A percentile compares a stretch with the other conserved stretches of the same genome.
Conservation (phyloP, 345 rosid genomes). For the Ricinus communis region DNA sequence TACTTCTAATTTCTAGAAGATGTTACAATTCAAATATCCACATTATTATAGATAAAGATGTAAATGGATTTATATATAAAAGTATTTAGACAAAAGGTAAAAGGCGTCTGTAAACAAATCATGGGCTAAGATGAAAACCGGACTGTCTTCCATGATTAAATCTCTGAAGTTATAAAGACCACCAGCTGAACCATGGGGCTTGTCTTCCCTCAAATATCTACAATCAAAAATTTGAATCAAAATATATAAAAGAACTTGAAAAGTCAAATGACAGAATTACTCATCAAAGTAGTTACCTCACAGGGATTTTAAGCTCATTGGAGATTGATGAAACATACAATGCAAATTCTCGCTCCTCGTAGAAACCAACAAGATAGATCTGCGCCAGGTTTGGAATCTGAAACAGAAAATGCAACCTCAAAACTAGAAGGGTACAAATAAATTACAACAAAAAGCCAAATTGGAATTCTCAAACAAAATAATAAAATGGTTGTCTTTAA, state of each 20-base stretch:
- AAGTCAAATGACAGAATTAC: background rate
- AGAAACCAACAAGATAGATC: constrained; percentile 37
- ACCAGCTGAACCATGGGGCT: constrained; percentile 41
- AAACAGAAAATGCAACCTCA: constrained; percentile 12
- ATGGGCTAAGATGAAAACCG: constrained; percentile 19
- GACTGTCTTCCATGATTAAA: constrained; percentile 32
- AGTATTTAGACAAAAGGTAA: background rate
- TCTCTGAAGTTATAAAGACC: constrained; percentile 36
- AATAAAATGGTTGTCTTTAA: background rate
- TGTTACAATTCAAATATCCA: background rate
- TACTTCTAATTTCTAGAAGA: background rate
- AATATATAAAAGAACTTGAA: background rate
- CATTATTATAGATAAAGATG: constrained; percentile 1
- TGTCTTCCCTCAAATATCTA: constrained; percentile 37
- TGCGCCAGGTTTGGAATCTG: constrained; percentile 39
- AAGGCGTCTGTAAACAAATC: constrained; percentile 4
- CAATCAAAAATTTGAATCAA: background rate
- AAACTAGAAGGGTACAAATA: background rate
- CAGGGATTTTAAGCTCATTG: constrained; percentile 34
- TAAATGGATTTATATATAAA: background rate
- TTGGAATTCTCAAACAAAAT: too few relatives aligned
- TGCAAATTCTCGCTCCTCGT: constrained; percentile 36
- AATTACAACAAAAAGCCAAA: background rate
- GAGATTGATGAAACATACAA: constrained; percentile 37
- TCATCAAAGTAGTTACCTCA: constrained; percentile 26